phyloP scores from a whole-genome alignment of 768 basidiomycete genomes.

The Pleurotus giganteus region DNA sequence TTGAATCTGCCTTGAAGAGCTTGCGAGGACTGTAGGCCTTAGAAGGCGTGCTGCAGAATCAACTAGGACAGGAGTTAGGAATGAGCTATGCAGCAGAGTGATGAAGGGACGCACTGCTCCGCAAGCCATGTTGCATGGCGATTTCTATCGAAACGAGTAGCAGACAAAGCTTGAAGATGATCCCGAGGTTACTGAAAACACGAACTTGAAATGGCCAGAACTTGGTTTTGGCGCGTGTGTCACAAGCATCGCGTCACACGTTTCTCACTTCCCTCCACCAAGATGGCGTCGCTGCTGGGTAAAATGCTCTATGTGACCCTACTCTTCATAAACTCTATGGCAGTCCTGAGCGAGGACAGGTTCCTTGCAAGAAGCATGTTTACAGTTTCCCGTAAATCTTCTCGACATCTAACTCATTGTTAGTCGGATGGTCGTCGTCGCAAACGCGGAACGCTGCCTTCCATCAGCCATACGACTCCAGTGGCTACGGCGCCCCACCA shows the following conservation, averaged over 20 bases:
- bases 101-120: conserved; percentile 15
- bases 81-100: background rate
- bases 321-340: conserved; percentile 91
- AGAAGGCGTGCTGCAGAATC: conserved; percentile 6
- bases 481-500: conserved; percentile 49
- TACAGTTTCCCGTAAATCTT: conserved; percentile 4
- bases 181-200: background rate
- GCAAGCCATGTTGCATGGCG: conserved; percentile 23
- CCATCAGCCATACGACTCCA: conserved; percentile 68
- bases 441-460: conserved; percentile 59
- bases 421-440: conserved; percentile 88
- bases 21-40: background rate
- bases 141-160: no score
- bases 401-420: conserved; percentile 18
- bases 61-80: conserved; percentile 10
- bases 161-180: no score
- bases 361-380: conserved; percentile 88
- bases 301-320: conserved; percentile 82
- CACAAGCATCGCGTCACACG: conserved; percentile 14
- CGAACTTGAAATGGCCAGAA: background rate
- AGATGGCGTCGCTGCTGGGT: conserved; percentile 62
- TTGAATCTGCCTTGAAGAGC: conserved; percentile 23
- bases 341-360: conserved; percentile 92
- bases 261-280: background rate
- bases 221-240: background rate